Conservation (phyloP, 805 yeast species). For the Kodamaea jinghongensis region DNA sequence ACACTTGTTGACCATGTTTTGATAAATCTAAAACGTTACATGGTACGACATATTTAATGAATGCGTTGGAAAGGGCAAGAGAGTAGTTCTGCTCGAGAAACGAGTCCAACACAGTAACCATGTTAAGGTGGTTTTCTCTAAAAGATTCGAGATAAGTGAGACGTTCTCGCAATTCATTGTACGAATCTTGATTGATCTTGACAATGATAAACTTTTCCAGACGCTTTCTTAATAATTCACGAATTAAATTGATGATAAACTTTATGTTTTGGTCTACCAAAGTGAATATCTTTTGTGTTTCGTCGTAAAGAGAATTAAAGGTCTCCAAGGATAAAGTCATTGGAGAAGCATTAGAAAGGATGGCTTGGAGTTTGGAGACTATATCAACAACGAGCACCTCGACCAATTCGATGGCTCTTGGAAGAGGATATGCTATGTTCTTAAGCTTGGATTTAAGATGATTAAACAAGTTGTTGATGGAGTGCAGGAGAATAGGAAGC, state of each 20-base stretch:
- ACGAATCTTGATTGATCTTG: constrained; percentile 47
- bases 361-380: constrained; percentile 38
- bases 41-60: constrained; percentile 26
- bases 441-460: constrained; percentile 63
- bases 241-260: constrained; percentile 60
- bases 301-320: constrained; percentile 30
- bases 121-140: constrained; percentile 52
- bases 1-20: constrained; percentile 26
- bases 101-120: constrained; percentile 34
- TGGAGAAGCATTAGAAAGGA: constrained; percentile 37
- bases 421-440: constrained; percentile 57
- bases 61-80: constrained; percentile 25
- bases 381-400: constrained; percentile 65
- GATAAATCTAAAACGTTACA: constrained; percentile 32
- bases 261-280: constrained; percentile 61
- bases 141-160: constrained; percentile 44
- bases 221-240: constrained; percentile 74
- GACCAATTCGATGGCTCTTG: constrained; percentile 60
- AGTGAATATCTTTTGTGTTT: constrained; percentile 30
- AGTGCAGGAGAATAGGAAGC: constrained; percentile 43
- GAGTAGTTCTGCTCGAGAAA: constrained; percentile 12
- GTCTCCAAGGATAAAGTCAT: constrained; percentile 42
- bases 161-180: constrained; percentile 37
- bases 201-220: constrained; percentile 68
- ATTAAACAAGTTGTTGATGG: constrained; percentile 49